phyloP scores from a whole-genome alignment of 2,329 filamentous ascomycete species.

The Colletotrichum sp. region DNA sequence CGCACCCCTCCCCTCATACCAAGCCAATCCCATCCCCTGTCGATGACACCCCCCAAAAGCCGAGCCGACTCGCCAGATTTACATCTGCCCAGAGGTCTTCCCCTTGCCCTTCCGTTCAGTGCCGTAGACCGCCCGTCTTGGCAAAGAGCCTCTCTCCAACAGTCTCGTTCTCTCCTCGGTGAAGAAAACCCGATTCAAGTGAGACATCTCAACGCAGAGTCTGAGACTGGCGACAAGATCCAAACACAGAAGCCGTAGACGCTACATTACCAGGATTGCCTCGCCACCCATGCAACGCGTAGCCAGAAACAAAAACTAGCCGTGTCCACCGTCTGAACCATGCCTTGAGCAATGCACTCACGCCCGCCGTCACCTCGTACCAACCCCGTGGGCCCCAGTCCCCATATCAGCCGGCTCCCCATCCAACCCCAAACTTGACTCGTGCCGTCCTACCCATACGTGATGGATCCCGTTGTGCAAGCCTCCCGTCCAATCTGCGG shows the following conservation, averaged over 20 bases:
- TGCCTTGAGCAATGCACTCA: background rate
- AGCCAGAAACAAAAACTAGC: background rate
- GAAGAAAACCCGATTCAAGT: background rate
- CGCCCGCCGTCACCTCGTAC: background rate
- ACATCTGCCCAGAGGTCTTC: background rate
- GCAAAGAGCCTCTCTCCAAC: background rate
- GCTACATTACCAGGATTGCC: background rate
- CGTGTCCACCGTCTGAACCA: background rate
- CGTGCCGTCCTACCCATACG: constrained; percentile 2
- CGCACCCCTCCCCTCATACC: background rate
- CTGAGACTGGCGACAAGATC: background rate
- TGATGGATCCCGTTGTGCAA: background rate
- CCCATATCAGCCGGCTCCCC: background rate
- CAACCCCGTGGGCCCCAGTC: background rate
- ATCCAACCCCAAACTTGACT: background rate
- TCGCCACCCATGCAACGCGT: background rate
- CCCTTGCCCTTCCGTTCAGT: background rate
- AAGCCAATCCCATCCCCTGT: background rate
- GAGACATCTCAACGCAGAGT: background rate
- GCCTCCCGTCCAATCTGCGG: background rate
- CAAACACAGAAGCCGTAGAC: background rate
- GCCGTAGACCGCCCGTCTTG: background rate
- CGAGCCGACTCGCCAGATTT: background rate
- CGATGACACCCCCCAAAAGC: background rate
- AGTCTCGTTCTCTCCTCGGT: background rate